Evolutionary conservation across 2,329 filamentous ascomycete genomes (phyloP), one percentile per base, ranked within the genome.

Genomic region (Pyrenophora graminea): DNA sequence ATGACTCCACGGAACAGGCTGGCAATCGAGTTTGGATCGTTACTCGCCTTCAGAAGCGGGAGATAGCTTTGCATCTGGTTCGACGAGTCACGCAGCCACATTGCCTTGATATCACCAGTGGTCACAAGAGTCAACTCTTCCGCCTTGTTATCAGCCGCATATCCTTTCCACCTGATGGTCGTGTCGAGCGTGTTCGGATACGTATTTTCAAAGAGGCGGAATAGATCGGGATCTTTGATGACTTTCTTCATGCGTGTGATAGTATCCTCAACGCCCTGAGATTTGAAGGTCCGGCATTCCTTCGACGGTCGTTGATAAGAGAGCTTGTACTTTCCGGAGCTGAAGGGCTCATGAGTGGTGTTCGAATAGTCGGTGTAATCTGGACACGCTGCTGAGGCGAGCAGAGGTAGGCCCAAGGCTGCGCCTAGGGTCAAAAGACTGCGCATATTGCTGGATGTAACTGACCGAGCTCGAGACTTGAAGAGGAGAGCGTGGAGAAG

Each of bases 101-200:
- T 81, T 4, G 79, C 79, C 52, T 81, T 78, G 66, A 84, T 84
- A 59, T 83, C 80, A 41, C 82, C 81, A 0, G 81, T 84, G 51
- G 84, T 84, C 56, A 84, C 63, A 58, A 83, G 84, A 4, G 82
- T 81, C 53, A 87, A 74, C 70, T 90, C 87, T 69, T 90, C 85
- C 1, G 80, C 79, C 0, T 79, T 70, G 59, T 83, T 79, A 51
- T 83, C 78, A 30, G 77, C 79, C 0, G 83, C 78, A 44, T 77
- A 75, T 2, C 88, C 88, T 47, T 81, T 84, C 87, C 86, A 90
- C 54, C 80, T 80, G 36, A 90, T 81, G 0, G 87, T 87, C 0
- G 87, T 90, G 64, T 91, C 88, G 9, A 91, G 77, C 0, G 87
- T 90, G 69, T 90, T 91, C 0, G 88, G 88, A 66, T 85, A 91